Evolutionary conservation across 164 flowering plant genomes (phyloP), one percentile per base, ranked within the genome.

Genomic region (Tetrastigma voinierianum): DNA sequence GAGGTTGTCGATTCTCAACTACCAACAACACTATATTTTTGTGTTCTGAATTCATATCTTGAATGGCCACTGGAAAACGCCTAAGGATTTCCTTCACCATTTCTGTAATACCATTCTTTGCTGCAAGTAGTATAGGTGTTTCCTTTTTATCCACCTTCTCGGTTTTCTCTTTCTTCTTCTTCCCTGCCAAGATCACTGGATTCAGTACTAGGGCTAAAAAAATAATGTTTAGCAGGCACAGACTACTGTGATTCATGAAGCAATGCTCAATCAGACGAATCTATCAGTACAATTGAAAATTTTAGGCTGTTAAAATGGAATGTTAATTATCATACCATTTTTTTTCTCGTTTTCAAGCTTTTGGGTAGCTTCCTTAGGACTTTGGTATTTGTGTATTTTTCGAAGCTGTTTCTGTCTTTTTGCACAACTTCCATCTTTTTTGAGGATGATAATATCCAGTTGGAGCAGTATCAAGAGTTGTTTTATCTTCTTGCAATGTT

Each of bases 1-100:
- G 73, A 10, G 85, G 77, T 62, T 82, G 88, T 66, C 86, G 57
- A 67, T 82, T 54, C 72, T 82, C 82, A 9, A 75, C 80, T 1
- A 85, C 84, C 48, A 82, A 43, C 3, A 82, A 58, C 25, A 78
- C 73, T 1, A 74, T 57, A 44, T 82, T 84, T 67, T 82, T 82
- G 17, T 62, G 23, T 6, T 80, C 72, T 0, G 67, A 23, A 46
- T 80, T 61, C 40, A 20, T 18, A 69, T n/a, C n/a, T n/a, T n/a
- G 78, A 14, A 80, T 71, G 6, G 85, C 85, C 48, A 72, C 61
- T 0, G 83, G 87, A 60, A 60, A 77, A 4, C 1, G 7, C n/a
- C 72, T 58, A 0, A 80, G 57, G 6, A 81, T 76, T 67, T 59
- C 66, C 67, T 72, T 71, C 47, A 84, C 81, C 72, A 83, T 72